phyloP scores from a whole-genome alignment of 2,329 filamentous ascomycete genomes.

The Talaromyces funiculosus region DNA sequence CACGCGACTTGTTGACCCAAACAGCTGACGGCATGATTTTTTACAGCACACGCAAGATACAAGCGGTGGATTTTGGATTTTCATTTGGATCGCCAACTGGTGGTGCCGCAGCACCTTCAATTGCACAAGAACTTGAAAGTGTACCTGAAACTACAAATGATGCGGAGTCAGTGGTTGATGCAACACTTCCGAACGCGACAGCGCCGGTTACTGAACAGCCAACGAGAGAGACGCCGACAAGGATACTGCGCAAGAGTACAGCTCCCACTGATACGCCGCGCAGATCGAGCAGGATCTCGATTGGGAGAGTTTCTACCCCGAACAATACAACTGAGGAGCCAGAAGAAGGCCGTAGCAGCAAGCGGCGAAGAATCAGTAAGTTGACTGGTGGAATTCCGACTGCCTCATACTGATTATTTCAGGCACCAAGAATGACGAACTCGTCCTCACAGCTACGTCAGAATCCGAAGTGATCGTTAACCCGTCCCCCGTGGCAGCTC shows the following conservation, averaged over 20 bases:
- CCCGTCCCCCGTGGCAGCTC: not conserved
- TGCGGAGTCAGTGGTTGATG: conserved; percentile 16
- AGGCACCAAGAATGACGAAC: conserved; percentile 3
- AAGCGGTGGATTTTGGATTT: conserved; percentile 48
- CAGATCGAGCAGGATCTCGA: conserved; percentile 17
- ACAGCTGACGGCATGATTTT: conserved; percentile 4
- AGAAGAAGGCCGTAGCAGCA: conserved; percentile 9
- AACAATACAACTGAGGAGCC: not conserved
- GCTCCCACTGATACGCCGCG: conserved; percentile 22
- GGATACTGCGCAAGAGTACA: conserved; percentile 14
- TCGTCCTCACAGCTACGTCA: not conserved
- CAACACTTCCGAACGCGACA: conserved; percentile 15
- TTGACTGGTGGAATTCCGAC: not conserved
- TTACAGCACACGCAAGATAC: conserved; percentile 43
- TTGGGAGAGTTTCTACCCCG: not conserved
- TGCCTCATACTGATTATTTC: not conserved
- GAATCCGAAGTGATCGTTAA: not conserved
- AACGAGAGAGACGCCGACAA: conserved; percentile 17
- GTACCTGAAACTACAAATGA: conserved; percentile 18
- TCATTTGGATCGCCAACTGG: conserved; percentile 35
- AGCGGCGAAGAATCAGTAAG: conserved; percentile 13
- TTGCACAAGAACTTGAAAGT: conserved; percentile 22
- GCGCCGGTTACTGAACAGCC: conserved; percentile 7
- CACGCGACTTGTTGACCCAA: conserved; percentile 18
- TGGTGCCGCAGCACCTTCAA: conserved; percentile 20